These are phyloP conservation scores for Leptomonas pyrrhocoris DNA, from an alignment of 208 protist genomes.

Conservation along the genomic window DNA sequence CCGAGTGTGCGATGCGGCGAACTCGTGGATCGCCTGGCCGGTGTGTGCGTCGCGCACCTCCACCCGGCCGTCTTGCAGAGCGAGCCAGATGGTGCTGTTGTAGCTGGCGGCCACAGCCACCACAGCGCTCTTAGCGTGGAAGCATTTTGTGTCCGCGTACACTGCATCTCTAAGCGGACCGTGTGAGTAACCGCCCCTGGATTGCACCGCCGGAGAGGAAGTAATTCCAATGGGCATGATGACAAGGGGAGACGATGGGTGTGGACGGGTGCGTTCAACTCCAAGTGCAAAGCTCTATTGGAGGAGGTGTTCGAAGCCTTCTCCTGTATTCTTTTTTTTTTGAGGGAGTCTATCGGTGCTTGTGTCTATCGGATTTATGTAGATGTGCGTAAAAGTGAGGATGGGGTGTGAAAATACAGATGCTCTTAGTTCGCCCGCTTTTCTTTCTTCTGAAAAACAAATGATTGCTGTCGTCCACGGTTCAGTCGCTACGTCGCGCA, in stretches of 20 bases:
- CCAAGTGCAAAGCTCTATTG: neutral
- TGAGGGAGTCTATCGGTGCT: no score
- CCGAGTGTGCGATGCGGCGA: conserved; percentile 31
- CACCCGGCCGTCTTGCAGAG: conserved; percentile 67
- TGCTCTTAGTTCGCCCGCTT: no score
- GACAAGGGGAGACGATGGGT: neutral
- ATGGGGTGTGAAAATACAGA: no score
- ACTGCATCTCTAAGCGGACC: conserved; percentile 10
- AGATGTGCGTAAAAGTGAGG: no score
- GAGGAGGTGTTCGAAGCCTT: no score
- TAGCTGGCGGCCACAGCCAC: conserved; percentile 54
- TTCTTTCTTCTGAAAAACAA: no score
- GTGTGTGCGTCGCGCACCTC: conserved; percentile 72
- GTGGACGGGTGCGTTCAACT: neutral
- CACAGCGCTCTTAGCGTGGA: conserved; percentile 45
- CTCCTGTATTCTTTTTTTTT: no score
- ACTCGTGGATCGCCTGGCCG: conserved; percentile 58
- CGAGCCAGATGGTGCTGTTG: conserved; percentile 68
- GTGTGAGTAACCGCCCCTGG: neutral
- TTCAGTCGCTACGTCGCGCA: no score
- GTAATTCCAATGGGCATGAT: neutral
- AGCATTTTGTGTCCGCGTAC: conserved; percentile 45
- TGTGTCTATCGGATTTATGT: no score
- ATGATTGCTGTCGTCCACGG: no score
- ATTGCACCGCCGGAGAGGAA: neutral